Conservation (phyloP, 345 rosid species). For the Erodium maritimum region DNA sequence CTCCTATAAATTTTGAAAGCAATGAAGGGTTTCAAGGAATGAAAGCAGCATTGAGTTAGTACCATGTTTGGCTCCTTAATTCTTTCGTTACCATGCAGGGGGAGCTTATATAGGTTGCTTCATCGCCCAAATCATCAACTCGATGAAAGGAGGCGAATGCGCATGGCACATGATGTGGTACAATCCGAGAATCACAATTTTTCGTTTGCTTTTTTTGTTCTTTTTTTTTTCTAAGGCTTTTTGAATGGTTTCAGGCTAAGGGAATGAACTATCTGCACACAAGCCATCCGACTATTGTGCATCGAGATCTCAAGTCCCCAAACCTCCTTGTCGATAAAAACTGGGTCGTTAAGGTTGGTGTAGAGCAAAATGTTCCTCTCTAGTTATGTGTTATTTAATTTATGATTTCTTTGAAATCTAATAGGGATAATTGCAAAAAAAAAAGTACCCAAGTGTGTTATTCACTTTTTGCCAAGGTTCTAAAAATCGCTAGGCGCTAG, state of each 20-base stretch:
- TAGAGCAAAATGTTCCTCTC: background rate
- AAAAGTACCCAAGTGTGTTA: too few species aligned
- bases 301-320: slow-evolving; percentile 93
- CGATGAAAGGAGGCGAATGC: slow-evolving; percentile 82
- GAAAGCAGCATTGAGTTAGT: background rate
- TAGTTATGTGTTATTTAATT: background rate
- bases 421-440: too few species aligned
- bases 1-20: background rate
- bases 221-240: slow-evolving; percentile 7
- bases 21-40: background rate
- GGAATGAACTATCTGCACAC: slow-evolving; percentile 97
- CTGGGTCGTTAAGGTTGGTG: slow-evolving; percentile 83
- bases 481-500: too few species aligned
- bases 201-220: slow-evolving; percentile 1
- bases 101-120: slow-evolving; percentile 80
- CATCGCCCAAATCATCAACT: slow-evolving; percentile 70
- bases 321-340: slow-evolving; percentile 94
- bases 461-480: too few species aligned
- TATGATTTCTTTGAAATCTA: background rate
- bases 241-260: slow-evolving; percentile 50
- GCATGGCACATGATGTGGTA: slow-evolving; percentile 98
- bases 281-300: slow-evolving; percentile 88
- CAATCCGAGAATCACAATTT: slow-evolving; percentile 5
- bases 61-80: background rate
- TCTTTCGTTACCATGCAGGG: slow-evolving; percentile 37